A percentile compares a stretch with the other conserved stretches of the same genome.
Evolutionary conservation across 805 yeast genomes (phyloP).

Genomic region (Sporopachydermia quercuum): DNA sequence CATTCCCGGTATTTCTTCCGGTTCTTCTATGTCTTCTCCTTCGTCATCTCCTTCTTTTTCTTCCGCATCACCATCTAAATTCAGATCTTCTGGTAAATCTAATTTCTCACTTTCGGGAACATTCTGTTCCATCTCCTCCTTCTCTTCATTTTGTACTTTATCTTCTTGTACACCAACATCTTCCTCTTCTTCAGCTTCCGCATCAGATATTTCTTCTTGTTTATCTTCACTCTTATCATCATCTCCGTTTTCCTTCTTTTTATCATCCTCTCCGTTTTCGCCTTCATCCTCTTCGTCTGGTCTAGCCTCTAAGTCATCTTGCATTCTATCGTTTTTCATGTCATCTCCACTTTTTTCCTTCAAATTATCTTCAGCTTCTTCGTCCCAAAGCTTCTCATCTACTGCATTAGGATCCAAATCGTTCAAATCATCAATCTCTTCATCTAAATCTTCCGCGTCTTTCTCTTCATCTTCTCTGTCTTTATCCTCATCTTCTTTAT

Average conservation of each 20-base stretch:
- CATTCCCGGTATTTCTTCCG: constrained; percentile 17
- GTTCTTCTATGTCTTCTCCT: constrained; percentile 20
- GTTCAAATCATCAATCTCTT: constrained; percentile 77
- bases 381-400: constrained; percentile 98
- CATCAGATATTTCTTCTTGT: constrained; percentile 36
- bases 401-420: constrained; percentile 89
- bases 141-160: constrained; percentile 53
- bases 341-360: constrained; percentile 49
- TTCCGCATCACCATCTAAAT: constrained; percentile 70
- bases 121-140: constrained; percentile 52
- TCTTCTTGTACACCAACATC: constrained; percentile 78
- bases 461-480: constrained; percentile 38
- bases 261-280: constrained; percentile 22
- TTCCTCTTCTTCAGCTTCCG: constrained; percentile 43
- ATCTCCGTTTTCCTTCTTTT: constrained; percentile 20
- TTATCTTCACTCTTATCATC: constrained; percentile 27
- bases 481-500: constrained; percentile 33
- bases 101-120: constrained; percentile 77
- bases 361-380: constrained; percentile 59
- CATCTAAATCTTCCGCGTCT: constrained; percentile 63
- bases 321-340: constrained; percentile 18
- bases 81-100: constrained; percentile 85
- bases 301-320: constrained; percentile 17
- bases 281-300: constrained; percentile 15
- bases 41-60: constrained; percentile 33